Base-by-base conservation (phyloP, 495 filamentous ascomycete genomes). In the Hypoxylon intermedium region DNA sequence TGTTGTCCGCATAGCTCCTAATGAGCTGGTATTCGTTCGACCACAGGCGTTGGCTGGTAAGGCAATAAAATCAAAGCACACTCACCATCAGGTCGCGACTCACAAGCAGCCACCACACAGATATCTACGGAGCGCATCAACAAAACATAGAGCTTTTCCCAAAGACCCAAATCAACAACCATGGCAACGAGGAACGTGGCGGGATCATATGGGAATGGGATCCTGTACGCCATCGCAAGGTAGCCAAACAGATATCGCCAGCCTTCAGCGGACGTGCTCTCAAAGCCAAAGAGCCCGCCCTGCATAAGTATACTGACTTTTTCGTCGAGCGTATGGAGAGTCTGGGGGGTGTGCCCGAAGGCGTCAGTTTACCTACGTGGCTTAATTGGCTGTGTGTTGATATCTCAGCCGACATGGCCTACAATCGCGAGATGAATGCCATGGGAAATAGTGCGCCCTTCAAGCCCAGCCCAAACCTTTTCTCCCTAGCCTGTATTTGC, bases 331-430 rank as follows among this genome's bases (percentile, higher is more conserved):
- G 60, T 15, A 42, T 79, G 34, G 47, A 53, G 11, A 65, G 65
- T 19, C 53, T 65, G 2, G 49, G 52, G 4, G n/a, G 42, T 7
- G 42, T n/a, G n/a, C 36, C 31, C 37, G 57, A 24, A 2, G 42
- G 30, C 19, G 52, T 78, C 0, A 63, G 71, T 42, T 59, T 83
- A 5, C 46, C 54, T 0, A 58, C 67, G 31, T 80, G 77, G 77
- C 75, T 74, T 28, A 77, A 75, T 21, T 81, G 65, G 51, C 70
- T 73, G 0, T 75, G 75, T 6, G 79, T 83, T 30, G 81, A 82
- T 43, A 70, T 81, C n/a, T 37, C 53, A 12, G 53, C 28, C 0
- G 53, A 57, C 1, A 46, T 48, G 31, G 43, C 43, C 11, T 57
- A 57, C 15, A 57, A 16, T 21, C 16, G 30, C 12, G 20, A 38